A percentile compares a stretch with the other conserved stretches of the same genome.
phyloP scores from a whole-genome alignment of 192 early-diverging fungal genomes.

The Lunasporangiospora selenospora region DNA sequence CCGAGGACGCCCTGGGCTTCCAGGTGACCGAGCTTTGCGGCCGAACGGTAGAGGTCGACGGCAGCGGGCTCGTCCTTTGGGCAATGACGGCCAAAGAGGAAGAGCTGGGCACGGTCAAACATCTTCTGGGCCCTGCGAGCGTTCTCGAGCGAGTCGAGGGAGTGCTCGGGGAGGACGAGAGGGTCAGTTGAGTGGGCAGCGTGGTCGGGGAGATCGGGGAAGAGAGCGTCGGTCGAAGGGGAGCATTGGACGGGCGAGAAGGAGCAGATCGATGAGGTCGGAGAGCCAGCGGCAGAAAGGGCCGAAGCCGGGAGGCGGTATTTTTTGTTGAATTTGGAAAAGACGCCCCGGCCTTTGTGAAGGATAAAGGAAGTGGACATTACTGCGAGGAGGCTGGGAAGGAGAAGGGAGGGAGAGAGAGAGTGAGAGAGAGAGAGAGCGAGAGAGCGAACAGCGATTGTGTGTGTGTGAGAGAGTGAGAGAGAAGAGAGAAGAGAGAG shows the following conservation, averaged over 20 bases:
- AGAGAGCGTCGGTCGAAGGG: conserved; percentile 1
- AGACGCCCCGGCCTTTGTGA: conserved; percentile 42
- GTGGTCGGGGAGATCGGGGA: neutral
- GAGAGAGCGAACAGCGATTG: neutral
- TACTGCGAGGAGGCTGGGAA: neutral
- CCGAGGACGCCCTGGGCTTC: conserved; percentile 70
- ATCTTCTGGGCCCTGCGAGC: conserved; percentile 20
- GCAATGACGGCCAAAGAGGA: conserved; percentile 62
- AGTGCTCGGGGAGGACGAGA: neutral
- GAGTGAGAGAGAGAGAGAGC: neutral
- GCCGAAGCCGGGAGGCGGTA: conserved; percentile 31
- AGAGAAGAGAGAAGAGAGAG: neutral
- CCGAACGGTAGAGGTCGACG: conserved; percentile 57
- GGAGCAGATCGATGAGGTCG: conserved; percentile 30
- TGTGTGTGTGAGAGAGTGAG: neutral
- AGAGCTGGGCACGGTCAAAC: conserved; percentile 38
- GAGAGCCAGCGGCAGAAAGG: conserved; percentile 9
- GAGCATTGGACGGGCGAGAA: conserved; percentile 20
- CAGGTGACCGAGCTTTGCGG: conserved; percentile 51
- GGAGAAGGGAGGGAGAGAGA: neutral
- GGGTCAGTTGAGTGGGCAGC: neutral
- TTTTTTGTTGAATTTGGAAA: conserved; percentile 49
- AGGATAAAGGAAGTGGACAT: conserved; percentile 46
- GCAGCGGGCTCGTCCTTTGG: conserved; percentile 55
- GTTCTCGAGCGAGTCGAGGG: conserved; percentile 16